phyloP scores from a whole-genome alignment of 2,329 filamentous ascomycete species.

The Beauveria medogensis region DNA sequence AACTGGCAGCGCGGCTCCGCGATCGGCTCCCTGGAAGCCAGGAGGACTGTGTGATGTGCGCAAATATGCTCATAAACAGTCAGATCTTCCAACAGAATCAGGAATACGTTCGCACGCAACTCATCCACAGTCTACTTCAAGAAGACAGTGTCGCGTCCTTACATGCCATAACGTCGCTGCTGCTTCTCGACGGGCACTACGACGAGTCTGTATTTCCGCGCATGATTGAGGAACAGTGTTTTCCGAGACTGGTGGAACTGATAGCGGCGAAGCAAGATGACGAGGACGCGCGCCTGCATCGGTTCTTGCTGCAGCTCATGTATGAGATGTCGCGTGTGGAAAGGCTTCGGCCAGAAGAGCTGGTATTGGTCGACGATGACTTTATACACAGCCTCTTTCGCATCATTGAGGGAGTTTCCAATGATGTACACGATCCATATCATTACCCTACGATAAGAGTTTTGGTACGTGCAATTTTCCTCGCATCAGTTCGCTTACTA shows the following conservation, averaged over 20 bases:
- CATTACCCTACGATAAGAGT: conserved; percentile 94
- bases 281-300: conserved; percentile 64
- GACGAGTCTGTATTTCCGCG: conserved; percentile 73
- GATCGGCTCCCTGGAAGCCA: conserved; percentile 68
- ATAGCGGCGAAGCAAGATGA: conserved; percentile 59
- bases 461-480: conserved; percentile 51
- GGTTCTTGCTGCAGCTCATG: conserved; percentile 74
- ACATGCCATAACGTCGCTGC: conserved; percentile 72
- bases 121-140: conserved; percentile 83
- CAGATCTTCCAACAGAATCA: conserved; percentile 64
- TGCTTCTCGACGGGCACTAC: conserved; percentile 77
- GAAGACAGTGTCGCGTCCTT: conserved; percentile 79
- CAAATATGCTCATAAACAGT: conserved; percentile 69
- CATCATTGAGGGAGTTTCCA: conserved; percentile 78
- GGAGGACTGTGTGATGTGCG: conserved; percentile 72
- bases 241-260: conserved; percentile 74
- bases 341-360: conserved; percentile 65
- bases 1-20: conserved; percentile 67
- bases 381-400: conserved; percentile 80
- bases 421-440: conserved; percentile 86
- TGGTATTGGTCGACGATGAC: conserved; percentile 67
- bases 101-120: conserved; percentile 85
- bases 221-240: conserved; percentile 82
- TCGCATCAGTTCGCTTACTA: conserved; percentile 14
- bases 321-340: conserved; percentile 97